Base-by-base conservation (phyloP, 164 flowering plant species). In the Tetrastigma voinierianum region DNA sequence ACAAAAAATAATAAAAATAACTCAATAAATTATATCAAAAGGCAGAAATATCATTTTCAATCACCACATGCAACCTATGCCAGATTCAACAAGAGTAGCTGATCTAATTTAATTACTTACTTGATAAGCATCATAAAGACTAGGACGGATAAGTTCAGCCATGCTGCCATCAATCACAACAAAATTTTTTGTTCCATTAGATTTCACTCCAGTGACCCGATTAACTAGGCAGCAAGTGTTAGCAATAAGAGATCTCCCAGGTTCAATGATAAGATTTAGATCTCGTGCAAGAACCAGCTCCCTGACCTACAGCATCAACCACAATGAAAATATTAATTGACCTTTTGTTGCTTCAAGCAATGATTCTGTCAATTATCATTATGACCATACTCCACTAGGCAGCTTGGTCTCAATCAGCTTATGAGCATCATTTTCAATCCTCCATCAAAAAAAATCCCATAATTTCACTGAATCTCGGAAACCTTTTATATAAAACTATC, bases 61-160 rank as follows among this genome's bases (percentile, higher is more conserved):
- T 25, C 40, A 25, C 40, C 40, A 25, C 40, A 25, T 25, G 40
- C 40, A 25, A 7, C 40, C 40, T 4, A 25, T 4, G 6, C 6
- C 40, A 25, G 40, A 25, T 25, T 13, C 23, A 56, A 40, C 12
- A 57, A 9, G 43, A 20, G n/a, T 15, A 44, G 24, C 21, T 53
- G 13, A 19, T 32, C 16, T n/a, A 13, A 44, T 19, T 54, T 48
- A 16, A 58, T 51, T 56, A 69, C 80, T 81, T 78, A 90, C 99
- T 72, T 96, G 98, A 72, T 96, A 96, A 64, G 99, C 99, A 65
- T 67, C 96, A 64, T 96, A 96, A 25, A 96, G 94, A 81, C 99
- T 96, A 44, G 91, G 91, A 23, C 88, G 84, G 59, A 86, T 86
- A 58, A 84, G 91, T 59, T 84, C 88, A 10, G 91, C 78, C 88